Base-by-base conservation (phyloP, 305 asterid genomes). In the Fraxinus sp. region DNA sequence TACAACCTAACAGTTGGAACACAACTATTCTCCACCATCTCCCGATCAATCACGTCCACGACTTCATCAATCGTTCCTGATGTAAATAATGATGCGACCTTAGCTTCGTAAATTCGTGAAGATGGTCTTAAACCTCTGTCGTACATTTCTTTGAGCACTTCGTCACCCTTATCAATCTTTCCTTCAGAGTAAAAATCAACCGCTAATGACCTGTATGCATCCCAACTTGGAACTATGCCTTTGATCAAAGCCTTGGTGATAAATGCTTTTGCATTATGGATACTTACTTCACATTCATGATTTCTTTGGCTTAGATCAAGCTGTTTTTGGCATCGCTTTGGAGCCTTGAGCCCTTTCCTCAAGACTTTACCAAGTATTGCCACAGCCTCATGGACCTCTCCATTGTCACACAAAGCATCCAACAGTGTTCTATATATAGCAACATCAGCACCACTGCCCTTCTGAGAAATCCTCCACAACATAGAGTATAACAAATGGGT, bases 401-500 rank as follows among this genome's bases (percentile, higher is more conserved):
- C 95, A 22, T 92, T 89, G 44, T 93, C 98, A 81, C 95, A 92
- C 37, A 93, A 68, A 22, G 97, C 85, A 87, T 92, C 92, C 82
- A 92, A 86, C 14, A 95, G 89, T 66, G 85, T 90, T 85, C 96
- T 87, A 77, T 94, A 94, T 35, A 92, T 83, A 3, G 97, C 88
- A 74, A 93, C 87, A 84, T 95, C 97, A 22, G 90, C 92, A 80
- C 95, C 93, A 79, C 95, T 87, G 49, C 98, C 97, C 91, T 92
- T 94, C 44, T 82, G 91, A 80, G 98, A 94, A 86, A 91, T 86
- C 88, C 93, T 92, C 94, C 97, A 90, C 81, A 94, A 90, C 97
- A 95, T 93, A 7, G 91, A 89, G 86, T 91, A 86, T 84, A 95
- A 85, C 86, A 95, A 86, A 86, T 94, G 95, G 64, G 93, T 94